phyloP scores from a whole-genome alignment of 768 basidiomycete genomes.

The Tricholoma sp. region DNA sequence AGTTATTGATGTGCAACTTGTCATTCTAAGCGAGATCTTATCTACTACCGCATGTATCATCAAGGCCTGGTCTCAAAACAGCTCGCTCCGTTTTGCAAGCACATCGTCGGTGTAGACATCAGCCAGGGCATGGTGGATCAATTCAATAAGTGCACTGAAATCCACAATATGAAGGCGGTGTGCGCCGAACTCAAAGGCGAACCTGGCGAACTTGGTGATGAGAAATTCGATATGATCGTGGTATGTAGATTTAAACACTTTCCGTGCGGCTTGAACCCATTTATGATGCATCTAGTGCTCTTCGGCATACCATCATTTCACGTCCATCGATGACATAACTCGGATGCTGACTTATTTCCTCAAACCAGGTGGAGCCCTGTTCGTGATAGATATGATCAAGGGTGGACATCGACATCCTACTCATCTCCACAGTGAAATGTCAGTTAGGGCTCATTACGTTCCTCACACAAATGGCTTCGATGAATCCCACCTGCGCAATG shows the following conservation, averaged over 20 bases:
- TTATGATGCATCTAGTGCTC: slow-evolving; percentile 45
- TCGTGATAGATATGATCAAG: slow-evolving; percentile 47
- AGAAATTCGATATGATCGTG: slow-evolving; percentile 63
- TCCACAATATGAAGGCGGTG: slow-evolving; percentile 67
- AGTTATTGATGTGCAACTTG: not conserved
- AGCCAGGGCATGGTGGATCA: slow-evolving; percentile 64
- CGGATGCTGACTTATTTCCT: slow-evolving; percentile 48
- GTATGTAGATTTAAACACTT: slow-evolving; percentile 30
- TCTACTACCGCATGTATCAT: not conserved
- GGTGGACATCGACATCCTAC: slow-evolving; percentile 4
- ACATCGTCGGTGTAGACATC: slow-evolving; percentile 71
- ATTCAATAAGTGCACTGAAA: slow-evolving; percentile 51
- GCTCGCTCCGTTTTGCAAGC: slow-evolving; percentile 54
- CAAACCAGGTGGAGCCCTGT: slow-evolving; percentile 54
- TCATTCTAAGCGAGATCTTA: not conserved
- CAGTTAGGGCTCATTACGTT: no score
- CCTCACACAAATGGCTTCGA: slow-evolving; percentile 50
- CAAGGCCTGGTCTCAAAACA: slow-evolving; percentile 64
- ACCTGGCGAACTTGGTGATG: slow-evolving; percentile 41
- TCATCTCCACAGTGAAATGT: not conserved
- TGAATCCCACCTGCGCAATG: slow-evolving; percentile 39
- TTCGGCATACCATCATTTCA: slow-evolving; percentile 62
- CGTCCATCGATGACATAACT: slow-evolving; percentile 46
- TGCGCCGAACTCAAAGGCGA: slow-evolving; percentile 44
- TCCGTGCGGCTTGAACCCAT: no score